Percentiles rank a stretch among this genome's conserved stretches.
Conservation (phyloP, 2,329 filamentous ascomycete genomes). For the Dothideomycetes sp. region DNA sequence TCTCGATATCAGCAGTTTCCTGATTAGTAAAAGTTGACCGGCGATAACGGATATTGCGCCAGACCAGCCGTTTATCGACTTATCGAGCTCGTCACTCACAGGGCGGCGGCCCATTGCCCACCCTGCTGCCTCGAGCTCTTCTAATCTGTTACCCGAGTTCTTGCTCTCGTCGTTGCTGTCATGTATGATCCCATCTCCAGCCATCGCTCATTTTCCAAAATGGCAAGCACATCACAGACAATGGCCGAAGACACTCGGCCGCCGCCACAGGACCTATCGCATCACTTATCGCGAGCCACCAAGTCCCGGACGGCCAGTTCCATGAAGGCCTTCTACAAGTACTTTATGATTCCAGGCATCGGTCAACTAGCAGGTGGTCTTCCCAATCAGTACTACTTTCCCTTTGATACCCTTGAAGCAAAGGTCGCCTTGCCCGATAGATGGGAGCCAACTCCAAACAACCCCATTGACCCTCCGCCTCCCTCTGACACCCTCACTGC, state of each 20-base stretch:
- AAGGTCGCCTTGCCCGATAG: slow-evolving; percentile 63
- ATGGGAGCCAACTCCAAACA: slow-evolving; percentile 60
- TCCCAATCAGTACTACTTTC: slow-evolving; percentile 72
- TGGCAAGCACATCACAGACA: slow-evolving; percentile 2
- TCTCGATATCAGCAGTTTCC: background rate
- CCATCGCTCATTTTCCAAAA: background rate
- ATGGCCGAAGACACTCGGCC: slow-evolving; percentile 17
- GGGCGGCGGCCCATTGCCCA: no score
- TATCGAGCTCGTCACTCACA: background rate
- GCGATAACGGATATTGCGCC: background rate
- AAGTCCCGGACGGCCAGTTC: slow-evolving; percentile 52
- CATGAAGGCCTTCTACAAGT: slow-evolving; percentile 80
- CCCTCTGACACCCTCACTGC: slow-evolving; percentile 24
- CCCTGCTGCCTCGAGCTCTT: no score
- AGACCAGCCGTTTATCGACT: background rate
- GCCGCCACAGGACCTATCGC: slow-evolving; percentile 61
- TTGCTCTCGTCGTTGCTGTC: background rate
- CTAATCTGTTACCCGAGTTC: background rate
- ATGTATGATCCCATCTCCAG: background rate
- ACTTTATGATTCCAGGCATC: slow-evolving; percentile 55
- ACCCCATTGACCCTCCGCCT: slow-evolving; percentile 39
- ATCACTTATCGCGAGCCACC: slow-evolving; percentile 64
- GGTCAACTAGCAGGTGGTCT: slow-evolving; percentile 55
- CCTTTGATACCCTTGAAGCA: slow-evolving; percentile 82
- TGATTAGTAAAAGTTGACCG: background rate